Base-by-base conservation (phyloP, 2,329 filamentous ascomycete genomes). In the Neofusicoccum kwambonambiense region DNA sequence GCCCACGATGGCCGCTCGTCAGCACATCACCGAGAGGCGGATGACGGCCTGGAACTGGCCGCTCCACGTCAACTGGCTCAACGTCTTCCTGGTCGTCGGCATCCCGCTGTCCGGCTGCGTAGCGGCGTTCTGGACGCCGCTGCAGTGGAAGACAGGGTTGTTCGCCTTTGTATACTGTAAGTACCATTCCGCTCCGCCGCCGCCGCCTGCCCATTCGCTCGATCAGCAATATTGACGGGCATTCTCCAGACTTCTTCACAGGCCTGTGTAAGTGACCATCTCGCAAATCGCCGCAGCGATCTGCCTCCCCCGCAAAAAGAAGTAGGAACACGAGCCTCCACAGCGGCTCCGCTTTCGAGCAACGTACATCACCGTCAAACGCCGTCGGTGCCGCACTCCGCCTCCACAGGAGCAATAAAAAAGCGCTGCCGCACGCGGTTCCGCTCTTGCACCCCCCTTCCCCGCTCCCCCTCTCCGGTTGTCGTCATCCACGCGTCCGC, bases 41-140 rank as follows among this genome's bases (percentile, higher is more conserved):
- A 89, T 96, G 71, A 96, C 91, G 66, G 85, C 83, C 79, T 82
- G 84, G 73, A 97, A 96, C 83, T 95, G 91, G 91, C 89, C 93
- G 81, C 90, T 93, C 81, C 93, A 97, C 76, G 86, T 97, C 83
- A 93, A 96, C 85, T 97, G 93, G 92, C 85, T 97, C 70, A 97
- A 96, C 78, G 89, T 91, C 68, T 85, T 84, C 68, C 86, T 97
- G 76, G 94, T 96, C 76, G 78, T 96, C 69, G 83, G 90, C 70
- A 85, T 96, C 51, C 93, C 93, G 47, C 67, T 93, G 54, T 82
- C 86, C 65, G 93, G 93, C 68, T 85, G 90, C 74, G 79, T 95
- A 71, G 85, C 56, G 11, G 85, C 92, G 60, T 87, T 90, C 80
- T 96, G 90, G 89, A 89, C 92, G 51, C 91, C 92, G 64, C 81